phyloP scores from a whole-genome alignment of 2,329 filamentous ascomycete species.

The Colletotrichum destructivum region DNA sequence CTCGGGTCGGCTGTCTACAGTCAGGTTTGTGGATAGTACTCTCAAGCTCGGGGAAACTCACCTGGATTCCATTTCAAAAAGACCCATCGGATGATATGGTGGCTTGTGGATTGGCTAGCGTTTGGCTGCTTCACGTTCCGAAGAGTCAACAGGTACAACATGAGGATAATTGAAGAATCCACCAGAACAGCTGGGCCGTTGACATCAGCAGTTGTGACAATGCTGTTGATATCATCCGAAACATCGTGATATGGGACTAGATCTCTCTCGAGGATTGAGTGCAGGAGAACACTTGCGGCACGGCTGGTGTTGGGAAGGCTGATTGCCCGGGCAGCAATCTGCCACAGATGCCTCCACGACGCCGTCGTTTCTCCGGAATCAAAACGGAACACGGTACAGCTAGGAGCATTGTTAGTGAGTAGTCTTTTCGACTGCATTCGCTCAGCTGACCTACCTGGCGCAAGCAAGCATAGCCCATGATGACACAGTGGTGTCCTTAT shows the following conservation, averaged over 20 bases:
- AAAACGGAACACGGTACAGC: slow-evolving; percentile 49
- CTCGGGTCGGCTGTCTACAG: slow-evolving; percentile 71
- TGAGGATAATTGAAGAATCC: slow-evolving; percentile 84
- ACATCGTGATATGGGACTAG: slow-evolving; percentile 79
- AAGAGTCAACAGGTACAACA: slow-evolving; percentile 77
- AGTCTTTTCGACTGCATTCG: slow-evolving; percentile 33
- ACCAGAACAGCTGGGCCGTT: slow-evolving; percentile 84
- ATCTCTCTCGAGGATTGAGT: slow-evolving; percentile 74
- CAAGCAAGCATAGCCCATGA: slow-evolving; percentile 91
- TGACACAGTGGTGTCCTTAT: slow-evolving; percentile 77
- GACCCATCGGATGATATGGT: slow-evolving; percentile 85
- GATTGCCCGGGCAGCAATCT: slow-evolving; percentile 78
- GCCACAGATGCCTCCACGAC: slow-evolving; percentile 82
- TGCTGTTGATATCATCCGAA: slow-evolving; percentile 78
- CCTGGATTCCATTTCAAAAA: slow-evolving; percentile 87
- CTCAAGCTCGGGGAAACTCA: slow-evolving; percentile 57
- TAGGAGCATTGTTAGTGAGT: slow-evolving; percentile 46
- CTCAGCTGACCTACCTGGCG: slow-evolving; percentile 72
- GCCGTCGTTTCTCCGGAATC: slow-evolving; percentile 53
- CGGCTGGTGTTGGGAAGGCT: slow-evolving; percentile 81
- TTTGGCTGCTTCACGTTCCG: slow-evolving; percentile 79
- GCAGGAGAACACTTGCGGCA: slow-evolving; percentile 81
- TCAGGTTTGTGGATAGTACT: slow-evolving; percentile 3
- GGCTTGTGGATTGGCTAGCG: slow-evolving; percentile 76
- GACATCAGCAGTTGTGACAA: slow-evolving; percentile 83